Base-by-base conservation (phyloP, 2,329 filamentous ascomycete species). In the Pestalotiopsis sp. region DNA sequence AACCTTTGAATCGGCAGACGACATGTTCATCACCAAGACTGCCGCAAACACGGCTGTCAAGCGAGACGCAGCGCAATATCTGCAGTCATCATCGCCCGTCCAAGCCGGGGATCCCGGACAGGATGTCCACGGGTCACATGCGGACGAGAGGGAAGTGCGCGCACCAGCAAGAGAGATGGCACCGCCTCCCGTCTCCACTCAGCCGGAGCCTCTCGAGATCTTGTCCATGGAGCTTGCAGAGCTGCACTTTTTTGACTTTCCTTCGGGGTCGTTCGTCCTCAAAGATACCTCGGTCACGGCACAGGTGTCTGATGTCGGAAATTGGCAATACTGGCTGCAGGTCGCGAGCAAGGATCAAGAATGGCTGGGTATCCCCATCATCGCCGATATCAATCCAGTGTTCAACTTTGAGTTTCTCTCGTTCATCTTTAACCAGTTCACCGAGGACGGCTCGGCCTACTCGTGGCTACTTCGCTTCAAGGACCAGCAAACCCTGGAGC, bases 361-460 rank as follows among this genome's bases (percentile, higher is more conserved):
- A 66, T 98, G 94, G 93, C 85, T 99, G 2, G 94, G 94, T 25
- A 93, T 97, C 72, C 88, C 92, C 2, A 90, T 99, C 38, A 86
- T 94, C 38, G 92, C 93, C 6, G 96, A 99, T 74, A 94, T 98
- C 80, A 98, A 98, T 75, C 96, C 96, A 0, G 95, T 99, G 23
- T 99, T 98, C 85, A 98, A 98, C 82, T 98, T 98, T 73, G 96
- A 99, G 80, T 98, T 95, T 75, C 86, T 97, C n/a, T 98, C 95
- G 0, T 98, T 98, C 79, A 98, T 99, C 76, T 99, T 99, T 87
- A 99, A 99, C 77, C 94, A 98, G 78, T 98, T 97, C 79, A 89
- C 92, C 14, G 87, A 91, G 45, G 93, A 98, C 80, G 94, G 95
- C 2, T 93, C 92, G 1, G 95, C 96, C 4, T 97, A 95, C 79